Evolutionary conservation across 352 stramenopile species (phyloP).

Genomic region (Phytophthora fragariae): DNA sequence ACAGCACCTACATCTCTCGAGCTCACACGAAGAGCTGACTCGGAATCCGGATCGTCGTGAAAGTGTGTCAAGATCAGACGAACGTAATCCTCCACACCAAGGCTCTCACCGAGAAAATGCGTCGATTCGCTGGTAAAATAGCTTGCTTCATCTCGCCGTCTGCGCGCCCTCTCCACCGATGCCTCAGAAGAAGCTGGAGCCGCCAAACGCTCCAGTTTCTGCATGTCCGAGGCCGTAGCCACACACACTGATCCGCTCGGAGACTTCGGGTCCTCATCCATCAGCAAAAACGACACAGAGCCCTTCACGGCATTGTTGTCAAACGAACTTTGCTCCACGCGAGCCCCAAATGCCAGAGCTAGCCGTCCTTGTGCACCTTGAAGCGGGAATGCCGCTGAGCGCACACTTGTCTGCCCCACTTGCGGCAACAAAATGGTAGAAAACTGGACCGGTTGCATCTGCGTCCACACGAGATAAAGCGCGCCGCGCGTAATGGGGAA

Average conservation of each 20-base stretch:
- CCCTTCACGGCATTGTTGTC: conserved; percentile 61
- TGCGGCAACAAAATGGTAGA: conserved; percentile 68
- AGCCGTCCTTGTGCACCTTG: conserved; percentile 63
- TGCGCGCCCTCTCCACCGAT: conserved; percentile 44
- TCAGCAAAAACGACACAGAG: conserved; percentile 76
- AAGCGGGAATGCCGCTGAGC: conserved; percentile 67
- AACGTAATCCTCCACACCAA: conserved; percentile 67
- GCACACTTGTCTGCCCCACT: conserved; percentile 56
- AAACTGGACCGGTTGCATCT: conserved; percentile 66
- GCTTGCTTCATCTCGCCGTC: conserved; percentile 54
- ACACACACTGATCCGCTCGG: conserved; percentile 57
- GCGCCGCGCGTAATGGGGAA: conserved; percentile 64
- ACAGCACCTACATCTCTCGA: conserved; percentile 52
- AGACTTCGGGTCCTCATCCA: conserved; percentile 51
- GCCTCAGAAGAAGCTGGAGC: conserved; percentile 33
- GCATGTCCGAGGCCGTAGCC: conserved; percentile 76
- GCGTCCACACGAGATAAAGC: conserved; percentile 78
- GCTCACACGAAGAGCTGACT: conserved; percentile 52
- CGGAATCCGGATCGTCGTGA: conserved; percentile 55
- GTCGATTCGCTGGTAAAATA: conserved; percentile 50
- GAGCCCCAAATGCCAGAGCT: conserved; percentile 63
- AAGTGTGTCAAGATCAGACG: conserved; percentile 66
- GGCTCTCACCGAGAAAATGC: conserved; percentile 44
- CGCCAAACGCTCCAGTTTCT: conserved; percentile 51
- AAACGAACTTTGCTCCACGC: conserved; percentile 59